Conservation (phyloP, 179 eudicot genomes). For the Drosera spatulata region DNA sequence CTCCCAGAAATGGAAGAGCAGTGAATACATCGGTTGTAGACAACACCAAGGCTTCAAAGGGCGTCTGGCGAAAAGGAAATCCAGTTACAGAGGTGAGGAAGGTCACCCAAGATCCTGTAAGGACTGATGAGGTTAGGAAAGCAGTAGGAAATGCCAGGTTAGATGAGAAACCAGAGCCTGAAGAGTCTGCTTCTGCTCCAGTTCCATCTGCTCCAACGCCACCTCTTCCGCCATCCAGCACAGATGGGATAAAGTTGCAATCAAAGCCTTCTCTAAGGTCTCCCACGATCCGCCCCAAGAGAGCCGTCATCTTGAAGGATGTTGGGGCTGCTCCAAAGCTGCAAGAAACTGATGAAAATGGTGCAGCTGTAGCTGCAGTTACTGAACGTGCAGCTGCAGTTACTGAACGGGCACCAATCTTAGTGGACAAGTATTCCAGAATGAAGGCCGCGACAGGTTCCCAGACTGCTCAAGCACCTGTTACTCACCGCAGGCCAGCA, state of each 20-base stretch:
- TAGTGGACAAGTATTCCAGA: slow-evolving; percentile 81
- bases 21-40: slow-evolving; percentile 19
- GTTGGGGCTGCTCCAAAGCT: slow-evolving; percentile 41
- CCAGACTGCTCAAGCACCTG: slow-evolving; percentile 52
- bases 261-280: slow-evolving; percentile 65
- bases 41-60: slow-evolving; percentile 45
- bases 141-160: slow-evolving; percentile 22
- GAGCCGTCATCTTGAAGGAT: slow-evolving; percentile 57
- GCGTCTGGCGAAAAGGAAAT: slow-evolving; percentile 89
- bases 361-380: slow-evolving; percentile 26
- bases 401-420: slow-evolving; percentile 54
- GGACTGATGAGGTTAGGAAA: slow-evolving; percentile 22
- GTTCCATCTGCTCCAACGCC: neutral
- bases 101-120: slow-evolving; percentile 44
- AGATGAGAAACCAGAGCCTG: slow-evolving; percentile 18
- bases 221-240: slow-evolving; percentile 42
- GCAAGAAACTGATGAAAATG: slow-evolving; percentile 19
- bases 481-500: slow-evolving; percentile 72
- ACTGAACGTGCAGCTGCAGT: slow-evolving; percentile 39
- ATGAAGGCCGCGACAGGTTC: slow-evolving; percentile 63
- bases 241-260: slow-evolving; percentile 54
- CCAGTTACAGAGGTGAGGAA: slow-evolving; percentile 50
- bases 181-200: slow-evolving; percentile 16
- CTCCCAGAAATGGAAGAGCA: slow-evolving; percentile 36
- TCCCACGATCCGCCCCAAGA: slow-evolving; percentile 33